phyloP scores from a whole-genome alignment of 179 eudicot genomes.

The Silene noctiflora region DNA sequence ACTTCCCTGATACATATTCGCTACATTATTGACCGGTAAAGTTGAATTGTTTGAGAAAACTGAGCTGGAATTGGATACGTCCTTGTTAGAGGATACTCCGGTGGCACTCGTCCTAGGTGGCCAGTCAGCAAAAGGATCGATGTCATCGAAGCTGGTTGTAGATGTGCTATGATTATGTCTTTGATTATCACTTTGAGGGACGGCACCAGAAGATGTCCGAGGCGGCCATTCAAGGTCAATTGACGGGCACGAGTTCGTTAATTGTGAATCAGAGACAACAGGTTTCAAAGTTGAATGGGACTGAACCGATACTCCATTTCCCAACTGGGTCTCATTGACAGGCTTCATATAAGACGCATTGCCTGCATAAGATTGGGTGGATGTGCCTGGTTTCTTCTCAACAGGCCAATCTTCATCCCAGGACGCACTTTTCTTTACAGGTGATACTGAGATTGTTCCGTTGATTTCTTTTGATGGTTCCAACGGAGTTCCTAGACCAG shows the following conservation, averaged over 20 bases:
- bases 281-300: constrained; percentile 33
- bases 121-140: constrained; percentile 96
- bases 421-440: constrained; percentile 49
- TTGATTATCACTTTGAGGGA: constrained; percentile 36
- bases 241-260: constrained; percentile 48
- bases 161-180: constrained; percentile 37
- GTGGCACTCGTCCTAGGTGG: constrained; percentile 53
- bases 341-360: constrained; percentile 34
- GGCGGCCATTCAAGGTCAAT: constrained; percentile 95
- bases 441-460: constrained; percentile 35
- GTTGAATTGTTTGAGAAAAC: constrained; percentile 29
- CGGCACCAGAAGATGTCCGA: constrained; percentile 40
- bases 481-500: constrained; percentile 30
- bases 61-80: constrained; percentile 30
- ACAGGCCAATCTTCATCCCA: constrained; percentile 95
- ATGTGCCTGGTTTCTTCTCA: constrained; percentile 31
- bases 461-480: constrained; percentile 34
- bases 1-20: constrained; percentile 46
- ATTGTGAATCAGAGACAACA: constrained; percentile 44
- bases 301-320: constrained; percentile 27
- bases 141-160: constrained; percentile 48
- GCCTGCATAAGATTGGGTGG: constrained; percentile 33
- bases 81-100: constrained; percentile 32
- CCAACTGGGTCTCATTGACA: constrained; percentile 29
- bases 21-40: constrained; percentile 29